Percentiles rank a stretch among this genome's conserved stretches.
These are phyloP conservation scores for Maudiozyma bulderi DNA, from an alignment of 805 yeast genomes.

Conservation along the genomic window DNA sequence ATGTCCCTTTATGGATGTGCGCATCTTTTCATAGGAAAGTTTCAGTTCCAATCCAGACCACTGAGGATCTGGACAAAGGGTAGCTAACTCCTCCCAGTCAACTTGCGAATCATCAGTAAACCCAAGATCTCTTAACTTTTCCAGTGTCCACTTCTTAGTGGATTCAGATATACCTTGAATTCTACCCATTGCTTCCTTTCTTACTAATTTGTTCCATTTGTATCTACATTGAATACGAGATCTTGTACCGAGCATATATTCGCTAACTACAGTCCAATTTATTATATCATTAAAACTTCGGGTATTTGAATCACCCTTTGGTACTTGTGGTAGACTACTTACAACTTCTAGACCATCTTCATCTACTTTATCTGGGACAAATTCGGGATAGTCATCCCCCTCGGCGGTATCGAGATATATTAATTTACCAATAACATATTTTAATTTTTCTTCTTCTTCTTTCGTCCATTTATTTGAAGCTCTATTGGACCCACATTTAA, in stretches of 20 bases:
- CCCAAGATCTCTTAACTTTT: constrained; percentile 37
- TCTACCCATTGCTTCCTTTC: constrained; percentile 42
- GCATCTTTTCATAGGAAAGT: constrained; percentile 52
- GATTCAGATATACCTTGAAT: constrained; percentile 35
- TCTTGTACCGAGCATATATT: constrained; percentile 78
- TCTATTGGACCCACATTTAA: constrained; percentile 78
- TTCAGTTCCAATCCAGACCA: constrained; percentile 59
- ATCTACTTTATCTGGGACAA: constrained; percentile 10
- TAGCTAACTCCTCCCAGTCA: constrained; percentile 49
- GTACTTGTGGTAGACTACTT: constrained; percentile 8
- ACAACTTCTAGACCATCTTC: constrained; percentile 12
- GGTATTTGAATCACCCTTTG: constrained; percentile 15
- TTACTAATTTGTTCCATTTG: constrained; percentile 80
- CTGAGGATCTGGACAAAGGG: constrained; percentile 32
- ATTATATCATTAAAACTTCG: constrained; percentile 36
- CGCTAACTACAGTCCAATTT: constrained; percentile 90
- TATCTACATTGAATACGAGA: constrained; percentile 92
- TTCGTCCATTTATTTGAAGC: constrained; percentile 70
- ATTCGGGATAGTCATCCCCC: constrained; percentile 7
- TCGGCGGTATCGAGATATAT: constrained; percentile 27
- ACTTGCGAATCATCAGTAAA: constrained; percentile 34
- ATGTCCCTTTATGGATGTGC: constrained; percentile 40
- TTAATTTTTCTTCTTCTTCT: constrained; percentile 58
- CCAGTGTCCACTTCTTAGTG: constrained; percentile 44
- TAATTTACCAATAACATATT: constrained; percentile 44